Conservation (phyloP, 257 asterid species). For the Echium plantagineum region DNA sequence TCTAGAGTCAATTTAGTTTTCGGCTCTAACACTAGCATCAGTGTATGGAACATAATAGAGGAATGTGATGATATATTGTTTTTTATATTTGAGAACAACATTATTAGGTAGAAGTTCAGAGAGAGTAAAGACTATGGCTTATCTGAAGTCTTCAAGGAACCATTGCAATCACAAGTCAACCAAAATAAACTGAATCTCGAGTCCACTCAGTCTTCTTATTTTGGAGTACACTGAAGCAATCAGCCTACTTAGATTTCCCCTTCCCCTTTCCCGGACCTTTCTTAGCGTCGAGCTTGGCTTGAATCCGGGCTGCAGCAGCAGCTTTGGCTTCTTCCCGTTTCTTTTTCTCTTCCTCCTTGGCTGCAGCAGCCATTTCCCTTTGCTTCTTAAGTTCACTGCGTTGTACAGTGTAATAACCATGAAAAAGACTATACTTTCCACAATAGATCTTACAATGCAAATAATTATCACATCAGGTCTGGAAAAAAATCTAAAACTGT, state of each 20-base stretch:
- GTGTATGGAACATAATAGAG: too few relatives aligned
- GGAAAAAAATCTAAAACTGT: not conserved
- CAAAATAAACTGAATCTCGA: not conserved
- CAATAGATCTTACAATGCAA: not conserved
- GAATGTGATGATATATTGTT: too few relatives aligned
- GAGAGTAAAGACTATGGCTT: not conserved
- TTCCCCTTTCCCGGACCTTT: conserved; percentile 85
- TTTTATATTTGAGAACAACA: too few relatives aligned
- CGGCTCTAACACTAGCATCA: too few relatives aligned
- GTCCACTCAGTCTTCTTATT: not conserved
- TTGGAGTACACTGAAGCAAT: not conserved
- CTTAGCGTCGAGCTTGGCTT: conserved; percentile 87
- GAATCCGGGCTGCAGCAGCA: conserved; percentile 91
- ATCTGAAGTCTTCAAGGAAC: not conserved
- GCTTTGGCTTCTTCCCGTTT: conserved; percentile 98
- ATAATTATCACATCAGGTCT: not conserved
- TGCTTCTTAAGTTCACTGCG: conserved; percentile 85
- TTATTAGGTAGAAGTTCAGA: not conserved
- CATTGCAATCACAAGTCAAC: not conserved
- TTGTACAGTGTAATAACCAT: conserved; percentile 1
- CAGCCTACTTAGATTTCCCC: conserved; percentile 54
- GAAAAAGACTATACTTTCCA: not conserved
- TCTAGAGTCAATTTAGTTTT: too few relatives aligned
- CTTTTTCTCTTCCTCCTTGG: conserved; percentile 92
- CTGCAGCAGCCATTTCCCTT: conserved; percentile 69